Conservation (phyloP, 106 monocot species). For the Phalaenopsis aphrodite region DNA sequence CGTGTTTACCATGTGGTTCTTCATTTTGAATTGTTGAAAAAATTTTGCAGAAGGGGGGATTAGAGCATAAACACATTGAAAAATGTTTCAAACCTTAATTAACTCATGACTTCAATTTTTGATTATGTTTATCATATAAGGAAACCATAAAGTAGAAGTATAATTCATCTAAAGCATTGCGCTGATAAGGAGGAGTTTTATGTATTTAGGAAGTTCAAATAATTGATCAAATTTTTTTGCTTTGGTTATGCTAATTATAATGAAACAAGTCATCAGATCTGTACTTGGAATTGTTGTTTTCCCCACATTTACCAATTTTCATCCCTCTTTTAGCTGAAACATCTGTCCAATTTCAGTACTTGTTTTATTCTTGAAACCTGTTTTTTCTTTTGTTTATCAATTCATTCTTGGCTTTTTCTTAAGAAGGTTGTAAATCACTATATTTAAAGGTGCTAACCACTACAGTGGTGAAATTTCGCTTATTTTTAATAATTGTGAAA, state of each 20-base stretch:
- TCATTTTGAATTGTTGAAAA: background rate
- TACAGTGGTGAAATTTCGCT: background rate
- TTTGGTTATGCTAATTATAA: background rate
- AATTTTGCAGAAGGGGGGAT: background rate
- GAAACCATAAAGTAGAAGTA: background rate
- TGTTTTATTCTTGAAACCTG: no score
- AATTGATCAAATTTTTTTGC: background rate
- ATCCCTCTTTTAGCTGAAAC: no score
- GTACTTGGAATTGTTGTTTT: background rate
- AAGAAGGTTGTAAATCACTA: no score
- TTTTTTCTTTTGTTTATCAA: no score
- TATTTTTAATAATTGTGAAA: background rate
- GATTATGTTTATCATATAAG: background rate
- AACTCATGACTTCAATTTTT: background rate
- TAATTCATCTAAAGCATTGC: background rate
- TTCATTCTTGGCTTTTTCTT: no score
- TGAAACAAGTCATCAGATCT: background rate
- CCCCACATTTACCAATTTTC: background rate
- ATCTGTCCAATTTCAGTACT: no score
- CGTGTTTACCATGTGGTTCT: background rate
- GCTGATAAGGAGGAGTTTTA: background rate
- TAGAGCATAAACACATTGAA: background rate
- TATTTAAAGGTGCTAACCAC: no score
- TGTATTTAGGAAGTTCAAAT: conserved; percentile 2
- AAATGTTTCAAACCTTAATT: background rate